Conservation (phyloP, 1,139 yeast species). For the Saccharomyces hybrid region DNA sequence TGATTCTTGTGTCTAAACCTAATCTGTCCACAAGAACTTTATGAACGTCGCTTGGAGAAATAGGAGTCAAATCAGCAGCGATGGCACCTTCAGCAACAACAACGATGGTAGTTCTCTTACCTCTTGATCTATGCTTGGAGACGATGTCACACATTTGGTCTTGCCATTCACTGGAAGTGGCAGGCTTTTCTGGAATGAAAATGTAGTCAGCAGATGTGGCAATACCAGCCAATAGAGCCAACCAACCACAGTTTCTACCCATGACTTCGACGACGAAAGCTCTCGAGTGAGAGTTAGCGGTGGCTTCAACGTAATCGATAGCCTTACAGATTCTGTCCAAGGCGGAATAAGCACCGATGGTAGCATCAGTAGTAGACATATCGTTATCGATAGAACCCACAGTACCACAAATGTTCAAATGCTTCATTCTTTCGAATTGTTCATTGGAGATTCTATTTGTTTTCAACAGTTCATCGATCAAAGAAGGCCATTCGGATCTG, state of each 20-base stretch:
- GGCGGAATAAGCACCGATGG: slow-evolving; percentile 94
- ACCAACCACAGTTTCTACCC: slow-evolving; percentile 99
- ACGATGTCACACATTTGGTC: slow-evolving; percentile 66
- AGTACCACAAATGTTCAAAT: slow-evolving; percentile 84
- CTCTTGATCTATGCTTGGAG: slow-evolving; percentile 70
- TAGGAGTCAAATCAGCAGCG: slow-evolving; percentile 72
- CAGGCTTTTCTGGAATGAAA: slow-evolving; percentile 68
- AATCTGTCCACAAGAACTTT: slow-evolving; percentile 64
- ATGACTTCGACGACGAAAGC: slow-evolving; percentile 97
- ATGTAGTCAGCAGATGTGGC: slow-evolving; percentile 94
- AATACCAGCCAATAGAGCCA: slow-evolving; percentile 92
- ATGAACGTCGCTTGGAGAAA: slow-evolving; percentile 72
- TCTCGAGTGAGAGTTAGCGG: slow-evolving; percentile 93
- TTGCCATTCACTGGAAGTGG: slow-evolving; percentile 45
- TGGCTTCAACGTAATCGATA: slow-evolving; percentile 86
- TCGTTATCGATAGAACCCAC: slow-evolving; percentile 98
- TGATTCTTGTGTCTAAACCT: slow-evolving; percentile 89
- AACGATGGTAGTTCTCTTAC: slow-evolving; percentile 90
- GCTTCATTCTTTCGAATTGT: slow-evolving; percentile 53
- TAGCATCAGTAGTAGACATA: slow-evolving; percentile 93
- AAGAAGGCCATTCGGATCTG: slow-evolving; percentile 89
- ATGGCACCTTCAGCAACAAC: slow-evolving; percentile 98
- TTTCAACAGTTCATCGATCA: slow-evolving; percentile 60
- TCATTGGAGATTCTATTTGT: slow-evolving; percentile 48
- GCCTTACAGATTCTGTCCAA: slow-evolving; percentile 88